Evolutionary conservation across 2,329 filamentous ascomycete genomes (phyloP).

Genomic region (Capronia epimyces): DNA sequence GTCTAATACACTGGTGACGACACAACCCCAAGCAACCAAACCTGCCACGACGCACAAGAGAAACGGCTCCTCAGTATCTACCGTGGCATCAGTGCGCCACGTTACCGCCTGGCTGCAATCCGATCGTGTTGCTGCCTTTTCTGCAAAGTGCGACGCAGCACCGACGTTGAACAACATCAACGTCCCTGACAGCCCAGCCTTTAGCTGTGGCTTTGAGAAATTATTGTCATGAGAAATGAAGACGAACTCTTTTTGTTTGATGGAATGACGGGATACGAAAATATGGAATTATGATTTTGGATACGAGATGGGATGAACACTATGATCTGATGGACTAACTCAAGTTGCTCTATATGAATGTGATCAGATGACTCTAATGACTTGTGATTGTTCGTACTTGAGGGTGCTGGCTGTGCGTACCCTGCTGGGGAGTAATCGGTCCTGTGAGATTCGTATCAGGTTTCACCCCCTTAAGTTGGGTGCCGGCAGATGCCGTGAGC

Average conservation of each 20-base stretch:
- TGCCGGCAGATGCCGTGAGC: too few species aligned
- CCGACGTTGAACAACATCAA: constrained; percentile 2
- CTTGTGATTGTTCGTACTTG: too few species aligned
- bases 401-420: too few species aligned
- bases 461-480: too few species aligned
- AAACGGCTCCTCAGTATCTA: constrained; percentile 4
- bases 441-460: too few species aligned
- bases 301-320: background rate
- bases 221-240: constrained; percentile 1
- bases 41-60: background rate
- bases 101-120: constrained; percentile 6
- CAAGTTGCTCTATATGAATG: too few species aligned
- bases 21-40: background rate
- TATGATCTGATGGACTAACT: too few species aligned
- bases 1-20: background rate
- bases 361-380: too few species aligned
- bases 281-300: background rate
- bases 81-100: constrained; percentile 10
- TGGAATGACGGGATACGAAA: background rate
- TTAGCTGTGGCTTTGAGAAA: constrained; percentile 3
- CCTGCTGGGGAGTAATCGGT: too few species aligned
- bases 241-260: background rate
- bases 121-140: constrained; percentile 3
- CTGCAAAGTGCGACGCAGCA: constrained; percentile 5
- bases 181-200: background rate